Evolutionary conservation across 1,284 basidiomycete genomes (phyloP).

Genomic region (Mycosarcoma mackinlayi): DNA sequence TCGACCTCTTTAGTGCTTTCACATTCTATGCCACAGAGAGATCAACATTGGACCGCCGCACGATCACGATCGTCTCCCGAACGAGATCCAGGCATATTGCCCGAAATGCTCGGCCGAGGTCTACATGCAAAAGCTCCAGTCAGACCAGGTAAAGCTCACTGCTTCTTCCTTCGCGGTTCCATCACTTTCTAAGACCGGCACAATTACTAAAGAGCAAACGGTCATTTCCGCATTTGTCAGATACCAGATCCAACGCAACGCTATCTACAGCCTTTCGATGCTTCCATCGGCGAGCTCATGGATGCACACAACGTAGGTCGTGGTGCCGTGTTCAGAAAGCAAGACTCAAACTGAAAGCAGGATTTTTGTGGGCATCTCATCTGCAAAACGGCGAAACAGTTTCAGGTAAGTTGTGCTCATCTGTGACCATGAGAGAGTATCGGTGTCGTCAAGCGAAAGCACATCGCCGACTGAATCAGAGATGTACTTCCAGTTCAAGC

Average conservation of each 20-base stretch:
- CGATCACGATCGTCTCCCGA: slow-evolving; percentile 1
- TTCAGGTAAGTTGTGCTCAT: slow-evolving; percentile 21
- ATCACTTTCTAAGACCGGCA: no score
- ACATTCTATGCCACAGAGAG: slow-evolving; percentile 41
- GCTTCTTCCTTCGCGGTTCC: no score
- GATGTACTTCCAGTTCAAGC: slow-evolving; percentile 30
- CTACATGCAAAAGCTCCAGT: slow-evolving; percentile 15
- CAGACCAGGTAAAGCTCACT: slow-evolving; percentile 17
- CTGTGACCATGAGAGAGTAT: no score
- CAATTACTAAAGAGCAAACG: not conserved
- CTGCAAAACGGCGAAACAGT: no score
- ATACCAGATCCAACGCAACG: slow-evolving; percentile 11
- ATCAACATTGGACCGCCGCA: slow-evolving; percentile 2
- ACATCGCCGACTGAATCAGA: no score
- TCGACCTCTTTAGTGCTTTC: slow-evolving; percentile 22
- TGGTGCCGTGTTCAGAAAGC: no score
- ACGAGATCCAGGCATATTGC: slow-evolving; percentile 14
- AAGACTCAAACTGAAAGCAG: no score
- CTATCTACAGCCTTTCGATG: slow-evolving; percentile 21
- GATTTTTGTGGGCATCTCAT: no score
- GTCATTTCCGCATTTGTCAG: not conserved
- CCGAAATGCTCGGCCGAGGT: slow-evolving; percentile 3
- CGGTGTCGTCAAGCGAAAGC: no score
- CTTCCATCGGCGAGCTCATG: slow-evolving; percentile 11
- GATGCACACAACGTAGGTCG: slow-evolving; percentile 9